Conservation (phyloP, 2,329 filamentous ascomycete species). For the Colletotrichum sidae region DNA sequence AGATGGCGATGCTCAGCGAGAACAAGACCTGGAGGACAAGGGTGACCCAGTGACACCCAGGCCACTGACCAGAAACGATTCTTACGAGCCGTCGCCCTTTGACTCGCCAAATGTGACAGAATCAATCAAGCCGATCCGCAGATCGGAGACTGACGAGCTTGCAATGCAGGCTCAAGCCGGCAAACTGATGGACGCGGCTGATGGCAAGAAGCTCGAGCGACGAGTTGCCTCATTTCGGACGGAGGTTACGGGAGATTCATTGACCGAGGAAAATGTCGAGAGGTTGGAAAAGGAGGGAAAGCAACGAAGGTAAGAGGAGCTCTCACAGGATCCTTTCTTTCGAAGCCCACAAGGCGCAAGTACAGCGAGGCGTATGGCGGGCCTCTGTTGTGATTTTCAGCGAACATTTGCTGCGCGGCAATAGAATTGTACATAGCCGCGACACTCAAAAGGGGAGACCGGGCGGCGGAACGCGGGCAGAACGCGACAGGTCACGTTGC, state of each 20-base stretch:
- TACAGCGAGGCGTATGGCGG: conserved; percentile 20
- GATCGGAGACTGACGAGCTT: conserved; percentile 53
- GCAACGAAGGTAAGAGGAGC: conserved; percentile 22
- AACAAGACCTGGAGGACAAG: conserved; percentile 19
- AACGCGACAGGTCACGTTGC: conserved; percentile 35
- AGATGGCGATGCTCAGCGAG: neutral
- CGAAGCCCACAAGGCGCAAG: neutral
- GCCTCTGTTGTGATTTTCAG: conserved; percentile 4
- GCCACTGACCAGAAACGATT: conserved; percentile 51
- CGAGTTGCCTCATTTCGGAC: conserved; percentile 51
- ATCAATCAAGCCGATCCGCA: conserved; percentile 46
- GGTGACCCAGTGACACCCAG: conserved; percentile 53
- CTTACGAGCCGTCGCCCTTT: conserved; percentile 56
- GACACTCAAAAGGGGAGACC: neutral
- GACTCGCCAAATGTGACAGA: conserved; percentile 48
- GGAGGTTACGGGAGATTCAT: conserved; percentile 52
- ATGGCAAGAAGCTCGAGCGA: conserved; percentile 47
- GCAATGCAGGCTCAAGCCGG: conserved; percentile 58
- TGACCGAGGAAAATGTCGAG: conserved; percentile 67
- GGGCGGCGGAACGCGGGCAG: neutral
- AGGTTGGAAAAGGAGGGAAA: conserved; percentile 54
- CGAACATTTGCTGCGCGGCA: neutral
- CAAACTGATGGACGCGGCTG: conserved; percentile 60
- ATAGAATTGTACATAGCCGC: conserved; percentile 25
- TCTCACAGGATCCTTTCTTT: conserved; percentile 7